Evolutionary conservation across 495 filamentous ascomycete species (phyloP).

Genomic region (Endocarpon pusillum): DNA sequence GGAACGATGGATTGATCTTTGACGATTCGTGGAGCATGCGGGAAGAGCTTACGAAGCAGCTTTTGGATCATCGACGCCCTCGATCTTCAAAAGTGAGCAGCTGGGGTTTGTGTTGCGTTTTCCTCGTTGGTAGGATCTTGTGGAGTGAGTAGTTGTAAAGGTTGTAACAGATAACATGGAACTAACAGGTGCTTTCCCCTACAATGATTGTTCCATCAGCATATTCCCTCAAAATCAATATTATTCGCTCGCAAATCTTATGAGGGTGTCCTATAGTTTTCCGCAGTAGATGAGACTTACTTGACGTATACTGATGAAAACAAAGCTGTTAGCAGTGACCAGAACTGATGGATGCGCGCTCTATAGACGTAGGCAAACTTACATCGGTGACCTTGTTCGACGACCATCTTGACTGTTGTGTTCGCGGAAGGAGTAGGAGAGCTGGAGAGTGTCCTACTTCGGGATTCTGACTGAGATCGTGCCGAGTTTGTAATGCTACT

Average conservation of each 20-base stretch:
- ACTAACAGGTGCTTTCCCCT: constrained; percentile 2
- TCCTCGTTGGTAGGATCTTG: constrained; percentile 85
- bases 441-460: no score
- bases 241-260: constrained; percentile 2
- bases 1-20: not conserved
- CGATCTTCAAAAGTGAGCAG: constrained; percentile 87
- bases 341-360: constrained; percentile 5
- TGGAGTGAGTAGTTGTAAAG: constrained; percentile 52
- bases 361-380: constrained; percentile 26
- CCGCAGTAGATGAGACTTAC: constrained; percentile 39
- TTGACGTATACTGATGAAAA: constrained; percentile 68
- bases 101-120: constrained; percentile 70
- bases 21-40: constrained; percentile 1
- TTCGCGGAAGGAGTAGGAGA: no score
- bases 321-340: constrained; percentile 18
- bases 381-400: constrained; percentile 72
- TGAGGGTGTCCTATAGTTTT: constrained; percentile 10
- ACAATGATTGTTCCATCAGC: constrained; percentile 8
- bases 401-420: constrained; percentile 54
- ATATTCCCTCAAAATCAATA: constrained; percentile 6
- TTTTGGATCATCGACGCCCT: constrained; percentile 77
- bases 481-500: no score
- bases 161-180: constrained; percentile 18
- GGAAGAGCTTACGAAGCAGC: constrained; percentile 56
- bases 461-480: no score